Base-by-base conservation (phyloP, 1,284 basidiomycete species). In the Heimioporus retisporus region DNA sequence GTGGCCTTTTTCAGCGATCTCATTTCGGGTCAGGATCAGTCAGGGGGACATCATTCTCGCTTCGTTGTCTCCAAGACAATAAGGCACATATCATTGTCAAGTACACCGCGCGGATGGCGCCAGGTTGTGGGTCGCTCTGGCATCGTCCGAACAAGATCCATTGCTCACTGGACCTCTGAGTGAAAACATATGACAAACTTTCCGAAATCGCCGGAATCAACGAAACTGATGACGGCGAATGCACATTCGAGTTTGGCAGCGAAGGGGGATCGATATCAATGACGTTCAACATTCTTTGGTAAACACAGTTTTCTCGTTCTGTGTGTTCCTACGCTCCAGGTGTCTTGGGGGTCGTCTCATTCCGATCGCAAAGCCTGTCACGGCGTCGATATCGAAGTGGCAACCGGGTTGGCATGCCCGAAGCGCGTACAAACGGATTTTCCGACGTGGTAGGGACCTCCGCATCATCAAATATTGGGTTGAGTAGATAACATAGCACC, bases 41-140 rank as follows among this genome's bases (percentile, higher is more conserved):
- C 95, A 97, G 76, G 98, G 98, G 73, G 98, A 99, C 79, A 99
- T 99, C 80, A 93, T 99, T 69, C 51, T 99, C 97, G 42, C 88
- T 99, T 62, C 95, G 98, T 73, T 98, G 99, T 65, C 99, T 99
- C 90, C 97, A 99, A 81, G 98, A 99, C 76, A 96, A 96, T 82
- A 99, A 99, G 82, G 98, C 97, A 42, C 98, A 99, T 84, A 97
- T 99, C 59, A 99, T 99, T 77, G 97, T 98, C 79, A 98, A 98
- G 83, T 99, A 99, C 83, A 98, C 96, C 19, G 91, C 96, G 43
- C n/a, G n/a, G 97, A 99, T 79, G 96, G 97, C 78, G 96, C 96
- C 42, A 88, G 96, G 71, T 96, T 93, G 79, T 73, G 93, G 79
- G 70, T 58, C 5, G 3, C 25, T 25, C 23, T 59, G 35, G 40